Evolutionary conservation across 2,329 filamentous ascomycete genomes (phyloP).

Genomic region (Apiospora rasikravindrae): DNA sequence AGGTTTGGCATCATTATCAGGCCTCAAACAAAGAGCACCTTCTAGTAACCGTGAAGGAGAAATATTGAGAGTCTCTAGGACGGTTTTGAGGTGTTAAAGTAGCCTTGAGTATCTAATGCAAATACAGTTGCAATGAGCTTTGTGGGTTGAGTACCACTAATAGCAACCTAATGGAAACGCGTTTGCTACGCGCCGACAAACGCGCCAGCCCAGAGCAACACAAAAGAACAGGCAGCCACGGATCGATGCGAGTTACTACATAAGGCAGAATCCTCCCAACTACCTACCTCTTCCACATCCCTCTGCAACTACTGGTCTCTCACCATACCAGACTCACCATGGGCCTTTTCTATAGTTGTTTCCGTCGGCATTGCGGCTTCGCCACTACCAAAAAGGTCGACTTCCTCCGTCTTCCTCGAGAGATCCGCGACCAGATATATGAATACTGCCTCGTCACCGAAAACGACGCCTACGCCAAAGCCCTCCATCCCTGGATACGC

Average conservation of each 20-base stretch:
- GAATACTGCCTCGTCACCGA: neutral
- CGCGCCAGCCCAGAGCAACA: neutral
- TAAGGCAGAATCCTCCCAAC: neutral
- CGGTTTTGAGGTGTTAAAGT: too few relatives aligned
- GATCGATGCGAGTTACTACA: neutral
- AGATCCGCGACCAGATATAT: slow-evolving; percentile 6
- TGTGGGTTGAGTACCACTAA: too few relatives aligned
- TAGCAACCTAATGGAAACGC: neutral
- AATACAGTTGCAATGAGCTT: too few relatives aligned
- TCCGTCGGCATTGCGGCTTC: too few relatives aligned
- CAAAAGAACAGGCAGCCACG: neutral
- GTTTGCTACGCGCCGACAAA: neutral
- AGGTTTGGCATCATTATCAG: too few relatives aligned
- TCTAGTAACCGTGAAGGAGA: too few relatives aligned
- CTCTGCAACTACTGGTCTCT: neutral
- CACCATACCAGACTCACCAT: neutral
- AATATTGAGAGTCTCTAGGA: too few relatives aligned
- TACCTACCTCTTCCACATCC: neutral
- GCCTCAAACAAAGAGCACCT: too few relatives aligned
- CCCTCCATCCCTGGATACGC: neutral
- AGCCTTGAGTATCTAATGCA: too few relatives aligned
- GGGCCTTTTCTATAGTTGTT: neutral
- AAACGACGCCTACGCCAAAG: too few relatives aligned
- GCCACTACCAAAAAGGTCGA: neutral
- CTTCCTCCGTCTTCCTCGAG: slow-evolving; percentile 26